Percentiles rank a stretch among this genome's conserved stretches.
These are phyloP conservation scores for Gillenia trifoliata DNA, from an alignment of 306 rosid species.

Conservation along the genomic window DNA sequence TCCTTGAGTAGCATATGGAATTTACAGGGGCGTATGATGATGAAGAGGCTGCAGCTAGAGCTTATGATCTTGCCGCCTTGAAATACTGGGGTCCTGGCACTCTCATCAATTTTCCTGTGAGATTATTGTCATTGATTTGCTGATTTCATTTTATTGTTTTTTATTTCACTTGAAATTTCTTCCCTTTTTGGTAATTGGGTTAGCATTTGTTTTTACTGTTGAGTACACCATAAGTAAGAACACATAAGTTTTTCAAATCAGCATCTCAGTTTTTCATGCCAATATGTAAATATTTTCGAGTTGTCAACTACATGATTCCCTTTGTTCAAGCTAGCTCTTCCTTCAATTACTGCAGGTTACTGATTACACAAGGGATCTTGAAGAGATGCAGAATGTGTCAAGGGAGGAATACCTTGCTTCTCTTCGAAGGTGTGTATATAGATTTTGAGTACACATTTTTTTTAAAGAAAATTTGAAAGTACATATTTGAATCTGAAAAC, in stretches of 20 bases:
- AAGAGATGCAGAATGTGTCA: slow-evolving; percentile 90
- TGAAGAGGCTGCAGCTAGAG: slow-evolving; percentile 99
- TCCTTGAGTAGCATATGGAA: slow-evolving; percentile 14
- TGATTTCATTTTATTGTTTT: neutral
- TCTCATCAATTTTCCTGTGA: slow-evolving; percentile 93
- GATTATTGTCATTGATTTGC: slow-evolving; percentile 21
- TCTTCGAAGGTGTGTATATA: slow-evolving; percentile 60
- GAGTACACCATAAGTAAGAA: neutral
- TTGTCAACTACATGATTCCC: neutral
- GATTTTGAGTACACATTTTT: neutral
- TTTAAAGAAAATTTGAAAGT: neutral
- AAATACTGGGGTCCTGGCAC: slow-evolving; percentile 99
- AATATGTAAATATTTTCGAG: too few species aligned
- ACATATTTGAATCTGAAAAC: slow-evolving; percentile 11
- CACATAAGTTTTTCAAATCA: neutral
- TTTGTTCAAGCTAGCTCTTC: neutral
- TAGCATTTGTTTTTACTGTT: neutral
- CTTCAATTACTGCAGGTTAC: slow-evolving; percentile 61
- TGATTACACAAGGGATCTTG: slow-evolving; percentile 95
- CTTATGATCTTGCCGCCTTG: slow-evolving; percentile 97
- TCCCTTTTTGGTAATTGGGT: neutral
- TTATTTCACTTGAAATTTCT: neutral
- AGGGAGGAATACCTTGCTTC: slow-evolving; percentile 99
- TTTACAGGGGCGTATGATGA: slow-evolving; percentile 91
- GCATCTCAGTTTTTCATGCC: slow-evolving; percentile 7